These are phyloP conservation scores for Penicillium sp. DNA, from an alignment of 2,329 filamentous ascomycete species.

Conservation along the genomic window DNA sequence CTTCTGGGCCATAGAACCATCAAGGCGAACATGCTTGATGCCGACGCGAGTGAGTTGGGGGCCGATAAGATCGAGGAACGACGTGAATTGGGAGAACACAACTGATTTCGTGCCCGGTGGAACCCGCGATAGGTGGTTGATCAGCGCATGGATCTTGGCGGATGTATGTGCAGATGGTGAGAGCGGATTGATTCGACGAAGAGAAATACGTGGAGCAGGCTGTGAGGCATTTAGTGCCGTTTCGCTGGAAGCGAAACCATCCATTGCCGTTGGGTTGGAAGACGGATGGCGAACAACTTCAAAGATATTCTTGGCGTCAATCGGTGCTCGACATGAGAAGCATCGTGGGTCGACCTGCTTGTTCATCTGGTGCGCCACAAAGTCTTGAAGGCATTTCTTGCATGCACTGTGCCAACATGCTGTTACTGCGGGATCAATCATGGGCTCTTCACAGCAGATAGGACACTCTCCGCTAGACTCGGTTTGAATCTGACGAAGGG, in stretches of 20 bases:
- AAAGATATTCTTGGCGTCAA: slow-evolving; percentile 84
- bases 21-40: slow-evolving; percentile 81
- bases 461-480: slow-evolving; percentile 89
- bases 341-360: slow-evolving; percentile 76
- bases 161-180: slow-evolving; percentile 63
- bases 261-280: slow-evolving; percentile 44
- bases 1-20: slow-evolving; percentile 87
- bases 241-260: slow-evolving; percentile 41
- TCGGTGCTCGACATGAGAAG: slow-evolving; percentile 83
- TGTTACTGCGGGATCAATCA: slow-evolving; percentile 91
- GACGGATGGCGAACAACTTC: slow-evolving; percentile 77
- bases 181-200: slow-evolving; percentile 61
- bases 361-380: slow-evolving; percentile 81
- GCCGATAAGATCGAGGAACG: slow-evolving; percentile 88
- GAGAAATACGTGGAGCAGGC: slow-evolving; percentile 54
- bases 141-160: slow-evolving; percentile 80
- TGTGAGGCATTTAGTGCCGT: slow-evolving; percentile 38
- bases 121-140: slow-evolving; percentile 70
- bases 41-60: slow-evolving; percentile 71
- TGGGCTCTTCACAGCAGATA: slow-evolving; percentile 91
- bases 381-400: slow-evolving; percentile 86
- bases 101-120: slow-evolving; percentile 80
- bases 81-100: slow-evolving; percentile 96
- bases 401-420: slow-evolving; percentile 98
- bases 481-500: slow-evolving; percentile 85